Conservation (phyloP, 1,284 basidiomycete species). For the Mycena citricolor region DNA sequence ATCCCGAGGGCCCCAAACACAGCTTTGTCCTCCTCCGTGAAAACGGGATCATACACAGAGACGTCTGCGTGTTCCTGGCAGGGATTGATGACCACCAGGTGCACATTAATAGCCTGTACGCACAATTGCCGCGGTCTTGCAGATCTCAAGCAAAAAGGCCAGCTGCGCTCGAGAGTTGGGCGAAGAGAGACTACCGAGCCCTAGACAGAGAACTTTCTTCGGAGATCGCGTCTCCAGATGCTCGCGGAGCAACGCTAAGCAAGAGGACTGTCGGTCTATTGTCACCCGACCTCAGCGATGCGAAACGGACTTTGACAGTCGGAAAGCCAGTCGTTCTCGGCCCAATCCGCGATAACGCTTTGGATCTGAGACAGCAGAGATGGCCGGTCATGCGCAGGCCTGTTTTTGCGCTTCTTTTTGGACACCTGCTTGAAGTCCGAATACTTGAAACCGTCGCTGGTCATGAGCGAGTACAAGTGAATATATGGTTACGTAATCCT, state of each 20-base stretch:
- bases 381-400: conserved; percentile 26
- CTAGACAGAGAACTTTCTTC: conserved; percentile 52
- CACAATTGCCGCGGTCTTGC: conserved; percentile 54
- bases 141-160: conserved; percentile 58
- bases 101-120: conserved; percentile 34
- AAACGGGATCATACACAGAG: conserved; percentile 68
- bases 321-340: conserved; percentile 43
- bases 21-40: conserved; percentile 55
- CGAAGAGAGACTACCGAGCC: conserved; percentile 69
- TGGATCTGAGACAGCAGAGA: conserved; percentile 33
- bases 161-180: conserved; percentile 64
- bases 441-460: conserved; percentile 32
- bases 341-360: conserved; percentile 37
- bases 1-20: conserved; percentile 53
- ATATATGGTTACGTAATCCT: background rate
- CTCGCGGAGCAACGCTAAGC: conserved; percentile 36
- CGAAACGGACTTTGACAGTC: conserved; percentile 41
- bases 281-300: background rate
- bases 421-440: conserved; percentile 41
- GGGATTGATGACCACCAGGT: conserved; percentile 10
- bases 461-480: conserved; percentile 3
- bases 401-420: conserved; percentile 42
- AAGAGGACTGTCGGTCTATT: conserved; percentile 16
- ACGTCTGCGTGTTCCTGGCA: conserved; percentile 47
- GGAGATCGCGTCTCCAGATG: conserved; percentile 27